phyloP scores from a whole-genome alignment of 2,329 filamentous ascomycete species.

The Cordyceps sp. region DNA sequence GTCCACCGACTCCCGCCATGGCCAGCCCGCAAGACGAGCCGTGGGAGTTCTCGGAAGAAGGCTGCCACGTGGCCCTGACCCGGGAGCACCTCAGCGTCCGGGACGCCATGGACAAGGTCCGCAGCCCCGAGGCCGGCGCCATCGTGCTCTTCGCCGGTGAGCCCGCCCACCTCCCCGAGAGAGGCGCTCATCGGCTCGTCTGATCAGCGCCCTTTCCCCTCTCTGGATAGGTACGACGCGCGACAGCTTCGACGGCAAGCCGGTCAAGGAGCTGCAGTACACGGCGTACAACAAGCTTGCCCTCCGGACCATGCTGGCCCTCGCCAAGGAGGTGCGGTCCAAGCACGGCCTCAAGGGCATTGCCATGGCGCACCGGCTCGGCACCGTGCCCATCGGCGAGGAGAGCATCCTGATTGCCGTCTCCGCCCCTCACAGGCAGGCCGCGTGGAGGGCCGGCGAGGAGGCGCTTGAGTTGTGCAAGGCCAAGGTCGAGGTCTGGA shows the following conservation, averaged over 20 bases:
- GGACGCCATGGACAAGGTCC: conserved; percentile 46
- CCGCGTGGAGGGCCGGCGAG: conserved; percentile 78
- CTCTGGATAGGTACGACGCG: conserved; percentile 49
- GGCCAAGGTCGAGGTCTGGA: conserved; percentile 84
- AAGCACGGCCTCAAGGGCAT: conserved; percentile 56
- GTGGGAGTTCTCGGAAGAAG: conserved; percentile 27
- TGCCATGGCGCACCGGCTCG: conserved; percentile 70
- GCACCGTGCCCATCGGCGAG: conserved; percentile 74
- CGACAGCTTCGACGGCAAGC: conserved; percentile 53
- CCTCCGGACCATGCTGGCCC: conserved; percentile 48
- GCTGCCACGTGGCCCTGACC: conserved; percentile 54
- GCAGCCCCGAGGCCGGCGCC: conserved; percentile 56
- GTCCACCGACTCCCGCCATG: conserved; percentile 5
- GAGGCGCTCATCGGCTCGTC: neutral
- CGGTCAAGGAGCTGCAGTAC: conserved; percentile 63
- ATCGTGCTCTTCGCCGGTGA: conserved; percentile 62
- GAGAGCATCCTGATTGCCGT: conserved; percentile 87
- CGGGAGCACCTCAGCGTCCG: conserved; percentile 39
- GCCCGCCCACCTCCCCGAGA: conserved; percentile 7
- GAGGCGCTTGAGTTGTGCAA: conserved; percentile 81
- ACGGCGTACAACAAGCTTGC: conserved; percentile 57
- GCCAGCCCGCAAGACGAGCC: conserved; percentile 5
- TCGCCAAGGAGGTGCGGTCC: conserved; percentile 37
- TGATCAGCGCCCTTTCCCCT: neutral
- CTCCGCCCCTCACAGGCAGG: conserved; percentile 64